phyloP scores from a whole-genome alignment of 2,329 filamentous ascomycete genomes.

The Colletotrichum endophyticum region DNA sequence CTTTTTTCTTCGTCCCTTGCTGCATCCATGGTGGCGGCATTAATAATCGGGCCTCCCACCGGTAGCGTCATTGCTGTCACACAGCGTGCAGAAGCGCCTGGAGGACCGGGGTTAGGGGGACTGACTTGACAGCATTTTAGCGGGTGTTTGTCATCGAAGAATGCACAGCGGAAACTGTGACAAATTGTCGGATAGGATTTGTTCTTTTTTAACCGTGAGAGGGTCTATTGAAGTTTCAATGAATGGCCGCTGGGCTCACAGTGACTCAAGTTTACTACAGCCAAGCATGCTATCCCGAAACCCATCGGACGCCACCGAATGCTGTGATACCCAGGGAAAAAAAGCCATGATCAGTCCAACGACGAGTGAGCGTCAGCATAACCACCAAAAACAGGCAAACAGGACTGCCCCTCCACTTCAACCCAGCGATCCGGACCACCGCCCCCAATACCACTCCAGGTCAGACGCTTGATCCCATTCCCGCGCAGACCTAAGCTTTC shows the following conservation, averaged over 20 bases:
- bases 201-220: rapidly evolving
- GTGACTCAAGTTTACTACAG: not conserved
- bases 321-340: not conserved
- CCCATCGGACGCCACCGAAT: not conserved
- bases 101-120: not conserved
- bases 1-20: not conserved
- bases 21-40: not conserved
- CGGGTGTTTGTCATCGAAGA: not conserved
- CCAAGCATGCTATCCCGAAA: not conserved
- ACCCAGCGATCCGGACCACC: not conserved
- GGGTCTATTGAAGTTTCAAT: not conserved
- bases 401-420: not conserved
- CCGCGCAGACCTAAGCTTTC: rapidly evolving
- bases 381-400: not conserved
- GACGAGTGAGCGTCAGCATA: not conserved
- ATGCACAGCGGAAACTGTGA: not conserved
- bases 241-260: not conserved
- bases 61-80: not conserved
- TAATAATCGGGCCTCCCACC: not conserved
- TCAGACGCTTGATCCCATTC: not conserved
- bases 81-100: not conserved
- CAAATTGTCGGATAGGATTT: rapidly evolving
- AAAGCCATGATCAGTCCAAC: not conserved
- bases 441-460: not conserved
- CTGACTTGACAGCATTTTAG: not conserved